Percentiles rank a stretch among this genome's conserved stretches.
Conservation (phyloP, 345 rosid genomes). For the Syzygium grande region DNA sequence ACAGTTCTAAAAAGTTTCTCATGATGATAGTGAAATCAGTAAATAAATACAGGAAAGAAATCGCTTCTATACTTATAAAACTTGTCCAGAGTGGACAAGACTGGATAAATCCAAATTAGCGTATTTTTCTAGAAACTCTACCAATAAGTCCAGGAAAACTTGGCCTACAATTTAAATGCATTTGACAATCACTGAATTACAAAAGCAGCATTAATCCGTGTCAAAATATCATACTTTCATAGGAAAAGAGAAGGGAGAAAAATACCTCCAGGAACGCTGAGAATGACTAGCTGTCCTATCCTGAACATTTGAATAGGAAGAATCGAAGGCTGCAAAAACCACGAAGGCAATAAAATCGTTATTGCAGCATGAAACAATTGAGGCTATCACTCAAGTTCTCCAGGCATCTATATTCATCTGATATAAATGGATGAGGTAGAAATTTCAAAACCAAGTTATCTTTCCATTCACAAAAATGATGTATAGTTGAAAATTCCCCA, state of each 20-base stretch:
- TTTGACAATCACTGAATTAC: background rate
- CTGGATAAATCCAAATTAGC: background rate
- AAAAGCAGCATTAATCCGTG: background rate
- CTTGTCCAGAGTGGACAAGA: background rate
- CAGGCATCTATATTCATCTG: background rate
- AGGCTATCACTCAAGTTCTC: background rate
- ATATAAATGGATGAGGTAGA: background rate
- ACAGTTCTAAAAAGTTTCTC: background rate
- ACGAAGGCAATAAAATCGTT: background rate
- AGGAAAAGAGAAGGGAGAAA: background rate
- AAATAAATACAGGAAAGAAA: background rate
- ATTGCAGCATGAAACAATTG: background rate
- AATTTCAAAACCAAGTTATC: background rate
- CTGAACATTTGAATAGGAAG: conserved; percentile 89
- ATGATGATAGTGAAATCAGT: background rate
- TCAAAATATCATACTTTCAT: background rate
- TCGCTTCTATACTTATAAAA: background rate
- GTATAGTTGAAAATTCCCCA: background rate
- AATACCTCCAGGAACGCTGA: conserved; percentile 92
- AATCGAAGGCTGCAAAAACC: conserved; percentile 73
- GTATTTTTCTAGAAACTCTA: background rate
- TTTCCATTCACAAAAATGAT: background rate
- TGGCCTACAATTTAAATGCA: background rate
- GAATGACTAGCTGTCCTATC: conserved; percentile 90
- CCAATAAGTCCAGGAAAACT: background rate